Evolutionary conservation across 1,284 basidiomycete species (phyloP), one percentile per base, ranked within the genome.

Genomic region (Cutaneotrichosporon sp.): DNA sequence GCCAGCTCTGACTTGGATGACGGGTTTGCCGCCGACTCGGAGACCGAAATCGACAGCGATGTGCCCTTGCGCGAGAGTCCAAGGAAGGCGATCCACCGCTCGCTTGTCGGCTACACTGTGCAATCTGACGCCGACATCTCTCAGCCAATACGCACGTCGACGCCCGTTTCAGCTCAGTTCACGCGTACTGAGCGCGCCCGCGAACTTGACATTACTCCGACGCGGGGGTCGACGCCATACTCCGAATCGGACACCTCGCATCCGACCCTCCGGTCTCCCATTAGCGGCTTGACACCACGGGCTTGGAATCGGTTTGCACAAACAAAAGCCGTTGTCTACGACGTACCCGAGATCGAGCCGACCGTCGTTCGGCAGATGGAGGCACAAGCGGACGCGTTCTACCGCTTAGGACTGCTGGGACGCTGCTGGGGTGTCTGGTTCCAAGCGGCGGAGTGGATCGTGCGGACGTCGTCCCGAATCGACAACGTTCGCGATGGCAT

Each of bases 1-100:
- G 69, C 70, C 1, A 65, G 65, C 14, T 72, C 72, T 4, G 68
- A 72, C 51, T 60, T 71, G 12, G 68, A 72, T 51, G 70, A 72
- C 32, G 71, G 65, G 3, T 67, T 54, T 32, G 61, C 46, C 19
- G 48, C 46, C 31, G 58, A 54, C 20, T 52, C 54, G 24, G 54
- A 41, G 9, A 16, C 54, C 19, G 54, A 41, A 16, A 22, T 25
- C 5, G 38, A 49, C 14, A 54, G 41, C 24, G 52, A 52, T 7
- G 50, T 39, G 4, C 26, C 39, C 7, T n/a, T n/a, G 16, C 56
- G 56, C 17, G 32, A 46, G 24, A 54, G 52, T 8, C 56, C 56
- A 4, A 42, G 56, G 4, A 51, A 54, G 49, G 19, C 45, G 5
- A 45, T 46, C 24, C 44, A 33, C 10, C 45, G 51, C 31, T 52